Conservation (phyloP, 192 early-diverging fungal genomes). For the Coemansia sp. region DNA sequence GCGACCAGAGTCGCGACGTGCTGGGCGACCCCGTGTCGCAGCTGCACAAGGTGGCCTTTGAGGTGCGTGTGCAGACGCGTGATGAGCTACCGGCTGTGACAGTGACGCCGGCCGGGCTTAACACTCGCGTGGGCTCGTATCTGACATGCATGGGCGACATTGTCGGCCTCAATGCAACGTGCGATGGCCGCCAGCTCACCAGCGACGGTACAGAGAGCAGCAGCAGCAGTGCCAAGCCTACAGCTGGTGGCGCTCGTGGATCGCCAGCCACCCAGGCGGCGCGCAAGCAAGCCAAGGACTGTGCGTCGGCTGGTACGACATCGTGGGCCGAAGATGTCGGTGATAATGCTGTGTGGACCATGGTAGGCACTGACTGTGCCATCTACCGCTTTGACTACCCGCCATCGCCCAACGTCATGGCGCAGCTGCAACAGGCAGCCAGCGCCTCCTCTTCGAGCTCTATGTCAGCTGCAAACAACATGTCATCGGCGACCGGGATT, state of each 20-base stretch:
- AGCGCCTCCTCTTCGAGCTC: neutral
- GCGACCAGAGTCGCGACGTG: constrained; percentile 54
- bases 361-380: constrained; percentile 77
- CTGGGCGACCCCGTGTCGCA: constrained; percentile 86
- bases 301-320: constrained; percentile 48
- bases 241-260: constrained; percentile 9
- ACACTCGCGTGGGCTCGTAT: constrained; percentile 54
- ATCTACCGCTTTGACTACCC: constrained; percentile 52
- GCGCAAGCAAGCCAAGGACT: constrained; percentile 45
- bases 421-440: constrained; percentile 21
- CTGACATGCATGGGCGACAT: constrained; percentile 75
- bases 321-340: constrained; percentile 79
- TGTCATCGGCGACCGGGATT: constrained; percentile 8
- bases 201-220: constrained; percentile 14
- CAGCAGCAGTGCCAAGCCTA: constrained; percentile 5
- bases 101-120: constrained; percentile 46
- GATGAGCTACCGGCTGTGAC: constrained; percentile 52
- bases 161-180: constrained; percentile 68
- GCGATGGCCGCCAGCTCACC: constrained; percentile 39
- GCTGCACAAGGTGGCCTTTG: constrained; percentile 89
- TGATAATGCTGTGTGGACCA: constrained; percentile 91
- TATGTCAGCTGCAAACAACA: neutral
- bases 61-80: constrained; percentile 59
- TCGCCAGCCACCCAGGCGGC: constrained; percentile 25
- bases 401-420: constrained; percentile 19